Percentiles rank a stretch among this genome's conserved stretches.
phyloP scores from a whole-genome alignment of 768 basidiomycete genomes.

The Termitomyces sp. region DNA sequence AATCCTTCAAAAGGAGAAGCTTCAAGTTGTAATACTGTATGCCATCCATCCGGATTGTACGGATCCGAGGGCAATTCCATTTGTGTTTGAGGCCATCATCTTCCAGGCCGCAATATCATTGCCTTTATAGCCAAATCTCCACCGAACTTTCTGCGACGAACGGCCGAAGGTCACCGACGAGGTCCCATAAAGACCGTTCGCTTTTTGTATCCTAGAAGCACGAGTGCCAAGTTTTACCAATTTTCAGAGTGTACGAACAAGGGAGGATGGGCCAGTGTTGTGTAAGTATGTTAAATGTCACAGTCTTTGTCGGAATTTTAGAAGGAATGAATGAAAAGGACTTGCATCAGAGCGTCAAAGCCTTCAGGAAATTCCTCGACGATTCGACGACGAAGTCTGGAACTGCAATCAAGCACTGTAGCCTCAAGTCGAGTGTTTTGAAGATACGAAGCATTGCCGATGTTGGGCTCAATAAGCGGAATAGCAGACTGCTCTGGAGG shows the following conservation, averaged over 20 bases:
- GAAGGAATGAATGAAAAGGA: slow-evolving; percentile 9
- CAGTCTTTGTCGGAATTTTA: background rate
- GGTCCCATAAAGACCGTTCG: slow-evolving; percentile 78
- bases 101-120: no score
- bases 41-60: no score
- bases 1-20: no score
- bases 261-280: slow-evolving; percentile 80
- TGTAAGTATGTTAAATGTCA: slow-evolving; percentile 70
- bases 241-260: slow-evolving; percentile 62
- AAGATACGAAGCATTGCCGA: slow-evolving; percentile 45
- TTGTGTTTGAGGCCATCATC: no score
- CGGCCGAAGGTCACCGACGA: slow-evolving; percentile 53
- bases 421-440: slow-evolving; percentile 30
- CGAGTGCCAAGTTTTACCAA: slow-evolving; percentile 42
- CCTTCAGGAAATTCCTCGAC: slow-evolving; percentile 32
- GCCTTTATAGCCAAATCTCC: slow-evolving; percentile 60
- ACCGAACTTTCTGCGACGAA: slow-evolving; percentile 55
- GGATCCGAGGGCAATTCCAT: no score
- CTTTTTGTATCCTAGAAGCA: slow-evolving; percentile 86
- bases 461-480: slow-evolving; percentile 73
- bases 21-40: no score
- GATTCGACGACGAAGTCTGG: slow-evolving; percentile 47
- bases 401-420: slow-evolving; percentile 64
- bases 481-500: slow-evolving; percentile 66
- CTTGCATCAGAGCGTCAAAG: slow-evolving; percentile 57